Evolutionary conservation across 176 grass and related monocot genomes (phyloP).

Genomic region (Musa itinerans): DNA sequence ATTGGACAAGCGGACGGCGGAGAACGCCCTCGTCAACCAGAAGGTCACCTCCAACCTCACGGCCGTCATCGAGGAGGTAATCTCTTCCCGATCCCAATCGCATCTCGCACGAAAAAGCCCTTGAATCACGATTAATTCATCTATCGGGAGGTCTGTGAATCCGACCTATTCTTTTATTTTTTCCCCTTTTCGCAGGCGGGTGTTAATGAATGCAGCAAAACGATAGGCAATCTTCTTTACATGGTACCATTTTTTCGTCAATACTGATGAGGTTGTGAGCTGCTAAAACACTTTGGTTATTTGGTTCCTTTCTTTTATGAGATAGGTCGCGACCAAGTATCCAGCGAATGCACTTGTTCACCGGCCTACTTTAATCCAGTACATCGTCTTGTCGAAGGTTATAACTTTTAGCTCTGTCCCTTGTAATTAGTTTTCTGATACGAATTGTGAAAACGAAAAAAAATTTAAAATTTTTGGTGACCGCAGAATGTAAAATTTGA

Average conservation of each 20-base stretch:
- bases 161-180: not conserved
- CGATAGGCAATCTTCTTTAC: constrained; percentile 81
- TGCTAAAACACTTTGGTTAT: not conserved
- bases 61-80: constrained; percentile 66
- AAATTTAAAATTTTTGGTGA: not conserved
- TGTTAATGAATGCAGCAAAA: constrained; percentile 49
- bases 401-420: not conserved
- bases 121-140: not conserved
- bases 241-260: constrained; percentile 26
- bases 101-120: not conserved
- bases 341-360: constrained; percentile 77
- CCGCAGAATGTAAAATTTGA: not conserved
- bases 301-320: constrained; percentile 16
- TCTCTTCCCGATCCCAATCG: not conserved
- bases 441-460: not conserved
- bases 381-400: constrained; percentile 67
- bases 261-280: constrained; percentile 1
- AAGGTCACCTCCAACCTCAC: constrained; percentile 73
- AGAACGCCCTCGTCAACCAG: constrained; percentile 73
- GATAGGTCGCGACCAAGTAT: constrained; percentile 84
- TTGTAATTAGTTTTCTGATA: not conserved
- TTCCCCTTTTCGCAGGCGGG: constrained; percentile 36
- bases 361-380: constrained; percentile 57
- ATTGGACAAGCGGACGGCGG: constrained; percentile 67
- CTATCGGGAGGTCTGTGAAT: not conserved